Evolutionary conservation across 2,329 filamentous ascomycete species (phyloP).

Genomic region (Phyllosticta ampelicida): DNA sequence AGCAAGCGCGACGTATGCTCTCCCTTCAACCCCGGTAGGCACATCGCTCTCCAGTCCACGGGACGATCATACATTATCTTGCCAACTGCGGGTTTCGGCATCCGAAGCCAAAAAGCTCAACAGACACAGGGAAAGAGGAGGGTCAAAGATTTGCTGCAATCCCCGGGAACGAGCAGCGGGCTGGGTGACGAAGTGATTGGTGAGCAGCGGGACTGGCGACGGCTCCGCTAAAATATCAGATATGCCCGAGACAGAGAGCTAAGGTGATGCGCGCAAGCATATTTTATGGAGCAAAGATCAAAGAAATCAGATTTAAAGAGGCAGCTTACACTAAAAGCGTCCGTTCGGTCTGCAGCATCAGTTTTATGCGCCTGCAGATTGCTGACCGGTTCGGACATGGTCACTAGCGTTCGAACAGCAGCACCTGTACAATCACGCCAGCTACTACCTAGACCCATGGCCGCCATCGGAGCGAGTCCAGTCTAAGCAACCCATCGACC

Average conservation of each 20-base stretch:
- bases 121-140: conserved; percentile 63
- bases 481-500: neutral
- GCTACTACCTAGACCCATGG: neutral
- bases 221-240: neutral
- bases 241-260: neutral
- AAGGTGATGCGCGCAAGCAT: neutral
- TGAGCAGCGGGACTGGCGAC: conserved; percentile 6
- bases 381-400: neutral
- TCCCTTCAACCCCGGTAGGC: conserved; percentile 41
- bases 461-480: neutral
- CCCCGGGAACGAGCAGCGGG: conserved; percentile 3
- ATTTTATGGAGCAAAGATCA: neutral
- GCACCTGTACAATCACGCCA: neutral
- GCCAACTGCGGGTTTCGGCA: conserved; percentile 45
- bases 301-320: neutral
- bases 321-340: neutral
- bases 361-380: neutral
- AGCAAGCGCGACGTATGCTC: conserved; percentile 33
- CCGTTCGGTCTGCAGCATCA: neutral
- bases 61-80: conserved; percentile 59
- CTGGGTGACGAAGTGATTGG: conserved; percentile 5
- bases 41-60: conserved; percentile 67
- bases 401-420: neutral
- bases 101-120: conserved; percentile 61
- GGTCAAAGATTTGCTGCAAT: conserved; percentile 43